Evolutionary conservation across 371 early-diverging fungal genomes (phyloP).

Genomic region (Chytridium lagenaria): DNA sequence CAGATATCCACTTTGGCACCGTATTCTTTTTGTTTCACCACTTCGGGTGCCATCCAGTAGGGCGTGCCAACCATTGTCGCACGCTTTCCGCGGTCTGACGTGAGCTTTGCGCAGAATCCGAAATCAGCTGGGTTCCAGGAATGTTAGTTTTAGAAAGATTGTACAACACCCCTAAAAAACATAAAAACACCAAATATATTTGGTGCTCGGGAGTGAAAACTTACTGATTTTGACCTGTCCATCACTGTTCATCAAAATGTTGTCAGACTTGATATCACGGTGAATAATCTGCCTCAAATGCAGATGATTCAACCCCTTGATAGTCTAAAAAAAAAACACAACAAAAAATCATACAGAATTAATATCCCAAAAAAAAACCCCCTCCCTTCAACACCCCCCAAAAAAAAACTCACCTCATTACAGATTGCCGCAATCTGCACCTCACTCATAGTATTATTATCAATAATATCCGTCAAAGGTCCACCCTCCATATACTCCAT

Average conservation of each 20-base stretch:
- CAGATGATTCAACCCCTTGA: conserved; percentile 87
- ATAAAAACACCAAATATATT: too few relatives aligned
- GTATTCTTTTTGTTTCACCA: conserved; percentile 89
- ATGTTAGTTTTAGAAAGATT: too few relatives aligned
- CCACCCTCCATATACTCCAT: conserved; percentile 99
- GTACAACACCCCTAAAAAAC: too few relatives aligned
- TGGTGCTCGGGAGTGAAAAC: conserved; percentile 42
- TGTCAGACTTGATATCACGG: conserved; percentile 96
- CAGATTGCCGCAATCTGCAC: conserved; percentile 88
- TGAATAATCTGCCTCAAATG: conserved; percentile 92
- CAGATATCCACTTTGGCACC: conserved; percentile 94
- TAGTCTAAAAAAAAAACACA: conserved; percentile 51
- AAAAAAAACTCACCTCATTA: conserved; percentile 35
- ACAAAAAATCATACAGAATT: neutral
- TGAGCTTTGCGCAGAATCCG: conserved; percentile 93
- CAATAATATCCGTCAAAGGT: conserved; percentile 94
- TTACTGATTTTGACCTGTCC: conserved; percentile 95
- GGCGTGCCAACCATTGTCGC: conserved; percentile 83
- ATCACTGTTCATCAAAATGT: conserved; percentile 79
- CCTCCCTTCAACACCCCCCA: neutral
- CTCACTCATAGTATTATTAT: conserved; percentile 88
- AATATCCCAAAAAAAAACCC: neutral
- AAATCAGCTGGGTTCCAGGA: too few relatives aligned
- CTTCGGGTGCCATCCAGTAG: conserved; percentile 57
- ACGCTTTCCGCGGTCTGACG: conserved; percentile 83